Evolutionary conservation across 805 yeast genomes (phyloP).

Genomic region (Wickerhamia fluorescens): DNA sequence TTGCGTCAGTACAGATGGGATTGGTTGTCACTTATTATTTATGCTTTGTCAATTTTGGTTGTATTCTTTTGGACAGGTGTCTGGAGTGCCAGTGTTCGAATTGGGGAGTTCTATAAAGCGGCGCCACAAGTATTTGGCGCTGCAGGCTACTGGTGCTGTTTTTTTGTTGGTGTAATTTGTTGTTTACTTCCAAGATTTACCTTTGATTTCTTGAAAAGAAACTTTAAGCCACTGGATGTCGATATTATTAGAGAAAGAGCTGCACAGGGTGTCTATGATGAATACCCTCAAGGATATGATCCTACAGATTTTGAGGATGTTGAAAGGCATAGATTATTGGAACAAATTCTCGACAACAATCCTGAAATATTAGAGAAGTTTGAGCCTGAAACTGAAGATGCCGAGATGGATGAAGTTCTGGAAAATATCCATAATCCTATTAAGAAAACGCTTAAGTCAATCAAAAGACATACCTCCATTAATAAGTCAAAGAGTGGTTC

Average conservation of each 20-base stretch:
- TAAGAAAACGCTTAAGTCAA: conserved; percentile 25
- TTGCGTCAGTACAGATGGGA: conserved; percentile 77
- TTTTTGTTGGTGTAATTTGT: conserved; percentile 53
- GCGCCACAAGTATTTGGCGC: conserved; percentile 60
- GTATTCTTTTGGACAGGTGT: conserved; percentile 75
- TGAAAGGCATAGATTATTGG: conserved; percentile 30
- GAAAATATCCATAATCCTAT: conserved; percentile 9
- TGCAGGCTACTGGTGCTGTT: conserved; percentile 60
- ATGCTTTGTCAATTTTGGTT: conserved; percentile 50
- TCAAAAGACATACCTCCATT: conserved; percentile 26
- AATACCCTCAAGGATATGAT: conserved; percentile 62
- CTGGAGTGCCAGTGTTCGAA: conserved; percentile 55
- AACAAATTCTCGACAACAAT: conserved; percentile 24
- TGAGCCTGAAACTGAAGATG: conserved; percentile 21
- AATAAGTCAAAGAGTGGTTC: conserved; percentile 18
- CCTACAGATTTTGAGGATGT: conserved; percentile 65
- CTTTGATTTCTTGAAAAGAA: conserved; percentile 47
- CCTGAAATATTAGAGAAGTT: conserved; percentile 28
- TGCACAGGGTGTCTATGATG: conserved; percentile 56
- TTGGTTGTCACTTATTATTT: conserved; percentile 56
- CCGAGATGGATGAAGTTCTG: conserved; percentile 5
- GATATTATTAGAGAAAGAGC: conserved; percentile 73
- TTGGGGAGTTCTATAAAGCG: conserved; percentile 55
- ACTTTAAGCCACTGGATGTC: conserved; percentile 56
- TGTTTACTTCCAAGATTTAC: conserved; percentile 66